Conservation (phyloP, 1,284 basidiomycete species). For the Moesziomyces parantarcticus region DNA sequence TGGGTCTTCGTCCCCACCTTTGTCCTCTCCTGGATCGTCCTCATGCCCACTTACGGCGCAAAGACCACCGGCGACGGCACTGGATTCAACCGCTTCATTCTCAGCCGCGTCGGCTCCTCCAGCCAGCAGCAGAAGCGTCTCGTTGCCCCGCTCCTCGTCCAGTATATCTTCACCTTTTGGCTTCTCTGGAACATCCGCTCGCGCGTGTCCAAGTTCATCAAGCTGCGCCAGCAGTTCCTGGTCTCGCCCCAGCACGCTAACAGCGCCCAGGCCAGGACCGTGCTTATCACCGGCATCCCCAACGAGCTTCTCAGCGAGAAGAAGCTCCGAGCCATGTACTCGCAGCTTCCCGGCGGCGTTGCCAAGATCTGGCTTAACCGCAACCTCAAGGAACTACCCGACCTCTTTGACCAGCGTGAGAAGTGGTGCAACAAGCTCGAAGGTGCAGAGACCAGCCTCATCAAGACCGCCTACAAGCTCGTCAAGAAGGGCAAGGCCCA, state of each 20-base stretch:
- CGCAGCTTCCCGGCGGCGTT: slow-evolving; percentile 83
- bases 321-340: slow-evolving; percentile 77
- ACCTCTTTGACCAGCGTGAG: slow-evolving; percentile 81
- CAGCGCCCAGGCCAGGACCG: slow-evolving; percentile 84
- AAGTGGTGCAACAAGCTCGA: slow-evolving; percentile 83
- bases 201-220: slow-evolving; percentile 84
- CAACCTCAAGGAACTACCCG: slow-evolving; percentile 84
- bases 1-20: slow-evolving; percentile 81
- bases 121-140: slow-evolving; percentile 57
- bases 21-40: slow-evolving; percentile 69
- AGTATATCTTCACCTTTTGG: slow-evolving; percentile 72
- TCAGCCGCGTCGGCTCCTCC: slow-evolving; percentile 75
- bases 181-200: slow-evolving; percentile 82
- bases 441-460: slow-evolving; percentile 80
- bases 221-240: slow-evolving; percentile 84
- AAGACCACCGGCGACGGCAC: slow-evolving; percentile 69
- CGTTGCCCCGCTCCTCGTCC: slow-evolving; percentile 57
- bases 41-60: slow-evolving; percentile 74
- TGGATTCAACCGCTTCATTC: slow-evolving; percentile 81
- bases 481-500: slow-evolving; percentile 67
- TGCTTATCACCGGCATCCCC: slow-evolving; percentile 91
- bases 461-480: slow-evolving; percentile 79
- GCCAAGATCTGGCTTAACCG: slow-evolving; percentile 88
- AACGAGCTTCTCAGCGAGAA: slow-evolving; percentile 76
- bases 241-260: slow-evolving; percentile 78